These are phyloP conservation scores for Colletotrichum sp. DNA, from an alignment of 2,329 filamentous ascomycete genomes.

Conservation along the genomic window DNA sequence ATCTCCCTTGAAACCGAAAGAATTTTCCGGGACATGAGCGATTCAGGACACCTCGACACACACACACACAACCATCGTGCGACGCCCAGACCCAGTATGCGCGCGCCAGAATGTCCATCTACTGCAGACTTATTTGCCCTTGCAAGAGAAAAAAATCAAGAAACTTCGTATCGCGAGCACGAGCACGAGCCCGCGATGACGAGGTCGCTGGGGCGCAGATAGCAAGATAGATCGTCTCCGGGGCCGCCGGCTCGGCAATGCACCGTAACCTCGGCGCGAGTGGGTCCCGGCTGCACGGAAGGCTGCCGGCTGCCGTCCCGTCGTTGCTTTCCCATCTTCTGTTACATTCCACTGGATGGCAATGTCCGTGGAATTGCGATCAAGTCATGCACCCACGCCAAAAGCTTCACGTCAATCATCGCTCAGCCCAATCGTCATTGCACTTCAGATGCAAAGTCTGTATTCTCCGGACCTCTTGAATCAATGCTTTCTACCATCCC, in stretches of 20 bases:
- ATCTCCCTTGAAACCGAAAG: slow-evolving; percentile 19
- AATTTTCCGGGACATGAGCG: slow-evolving; percentile 3
- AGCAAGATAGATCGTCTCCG: neutral
- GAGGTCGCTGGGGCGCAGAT: neutral
- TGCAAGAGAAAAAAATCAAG: neutral
- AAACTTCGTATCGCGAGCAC: neutral
- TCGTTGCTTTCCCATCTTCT: neutral
- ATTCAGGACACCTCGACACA: neutral
- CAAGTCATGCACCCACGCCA: neutral
- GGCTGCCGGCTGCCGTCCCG: neutral
- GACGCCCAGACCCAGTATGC: neutral
- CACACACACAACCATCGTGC: neutral
- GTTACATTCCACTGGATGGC: neutral
- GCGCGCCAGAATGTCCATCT: neutral
- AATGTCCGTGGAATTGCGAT: neutral
- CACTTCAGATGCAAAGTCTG: slow-evolving; percentile 5
- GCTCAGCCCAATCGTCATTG: neutral
- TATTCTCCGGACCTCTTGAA: slow-evolving; percentile 7
- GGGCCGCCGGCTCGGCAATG: neutral
- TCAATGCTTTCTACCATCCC: slow-evolving; percentile 14
- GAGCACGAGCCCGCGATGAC: neutral
- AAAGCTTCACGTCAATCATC: neutral
- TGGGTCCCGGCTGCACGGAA: neutral
- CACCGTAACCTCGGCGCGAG: neutral
- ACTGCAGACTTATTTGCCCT: neutral